Evolutionary conservation across 1,284 basidiomycete species (phyloP).

Genomic region (Cryptococcus jaspeensis): DNA sequence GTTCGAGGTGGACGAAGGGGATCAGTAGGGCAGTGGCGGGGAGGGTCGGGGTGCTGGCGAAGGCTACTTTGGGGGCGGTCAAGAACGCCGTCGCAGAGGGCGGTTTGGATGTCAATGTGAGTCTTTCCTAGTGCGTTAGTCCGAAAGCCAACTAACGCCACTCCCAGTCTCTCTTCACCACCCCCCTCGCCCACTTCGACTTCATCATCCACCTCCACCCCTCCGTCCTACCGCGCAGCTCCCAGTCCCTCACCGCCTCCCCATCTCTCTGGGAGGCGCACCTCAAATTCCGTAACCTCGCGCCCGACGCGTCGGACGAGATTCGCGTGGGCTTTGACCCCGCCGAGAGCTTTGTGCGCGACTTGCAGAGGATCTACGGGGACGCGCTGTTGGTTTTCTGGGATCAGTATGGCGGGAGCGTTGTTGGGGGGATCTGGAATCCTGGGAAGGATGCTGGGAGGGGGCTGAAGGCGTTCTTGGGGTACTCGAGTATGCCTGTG

Average conservation of each 20-base stretch:
- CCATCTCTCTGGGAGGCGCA: slow-evolving; percentile 37
- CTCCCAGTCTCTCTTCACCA: slow-evolving; percentile 73
- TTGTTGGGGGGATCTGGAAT: slow-evolving; percentile 85
- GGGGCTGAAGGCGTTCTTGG: slow-evolving; percentile 78
- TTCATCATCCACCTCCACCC: slow-evolving; percentile 75
- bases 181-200: slow-evolving; percentile 82
- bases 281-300: slow-evolving; percentile 33
- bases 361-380: slow-evolving; percentile 64
- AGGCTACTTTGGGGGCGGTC: slow-evolving; percentile 61
- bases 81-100: slow-evolving; percentile 25
- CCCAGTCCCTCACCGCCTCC: slow-evolving; percentile 56
- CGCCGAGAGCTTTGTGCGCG: slow-evolving; percentile 61
- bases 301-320: slow-evolving; percentile 17
- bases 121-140: slow-evolving; percentile 1
- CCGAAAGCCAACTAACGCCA: neutral
- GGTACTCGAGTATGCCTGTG: slow-evolving; percentile 67
- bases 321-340: slow-evolving; percentile 78
- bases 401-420: slow-evolving; percentile 75
- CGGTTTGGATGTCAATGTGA: slow-evolving; percentile 38
- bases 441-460: slow-evolving; percentile 56
- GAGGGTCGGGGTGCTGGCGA: slow-evolving; percentile 68
- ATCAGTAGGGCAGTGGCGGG: slow-evolving; percentile 68
- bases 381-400: slow-evolving; percentile 82
- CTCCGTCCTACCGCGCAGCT: slow-evolving; percentile 66
- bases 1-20: slow-evolving; percentile 69